Conservation (phyloP, 441 rosid species). For the Erysimum cheiri region DNA sequence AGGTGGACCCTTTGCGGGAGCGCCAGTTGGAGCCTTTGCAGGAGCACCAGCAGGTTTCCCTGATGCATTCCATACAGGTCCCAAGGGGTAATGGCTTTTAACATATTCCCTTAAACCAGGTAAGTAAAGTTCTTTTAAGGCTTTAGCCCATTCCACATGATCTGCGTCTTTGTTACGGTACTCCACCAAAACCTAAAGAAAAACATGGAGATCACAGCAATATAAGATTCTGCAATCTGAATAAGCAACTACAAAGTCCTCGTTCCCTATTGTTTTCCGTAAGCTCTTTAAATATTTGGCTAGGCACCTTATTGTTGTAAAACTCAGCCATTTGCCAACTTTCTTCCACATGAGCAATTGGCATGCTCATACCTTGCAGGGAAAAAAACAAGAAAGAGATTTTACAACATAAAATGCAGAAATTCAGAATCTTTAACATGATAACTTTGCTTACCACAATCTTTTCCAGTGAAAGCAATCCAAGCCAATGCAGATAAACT, state of each 20-base stretch:
- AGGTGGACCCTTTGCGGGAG: slow-evolving; percentile 58
- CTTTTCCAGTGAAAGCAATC: slow-evolving; percentile 94
- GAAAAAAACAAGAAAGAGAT: not conserved
- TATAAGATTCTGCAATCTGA: slow-evolving; percentile 13
- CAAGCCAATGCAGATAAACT: slow-evolving; percentile 88
- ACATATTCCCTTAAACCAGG: slow-evolving; percentile 93
- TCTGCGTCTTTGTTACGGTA: slow-evolving; percentile 82
- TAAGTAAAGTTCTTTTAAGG: slow-evolving; percentile 85
- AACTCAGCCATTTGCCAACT: slow-evolving; percentile 99
- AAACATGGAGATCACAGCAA: slow-evolving; percentile 5
- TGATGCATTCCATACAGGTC: slow-evolving; percentile 86
- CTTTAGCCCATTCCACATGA: slow-evolving; percentile 98
- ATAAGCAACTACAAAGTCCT: slow-evolving; percentile 11
- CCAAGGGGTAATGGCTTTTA: slow-evolving; percentile 83
- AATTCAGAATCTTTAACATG: not conserved
- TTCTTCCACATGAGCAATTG: slow-evolving; percentile 94
- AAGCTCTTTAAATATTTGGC: not conserved
- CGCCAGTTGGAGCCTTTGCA: slow-evolving; percentile 46
- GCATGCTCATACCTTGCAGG: slow-evolving; percentile 92
- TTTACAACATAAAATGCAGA: not conserved
- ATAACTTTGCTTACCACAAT: slow-evolving; percentile 67
- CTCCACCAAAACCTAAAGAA: slow-evolving; percentile 78
- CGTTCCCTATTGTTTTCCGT: not conserved
- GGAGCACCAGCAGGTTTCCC: slow-evolving; percentile 63
- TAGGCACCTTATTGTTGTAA: slow-evolving; percentile 86